Percentiles rank a stretch among this genome's conserved stretches.
phyloP scores from a whole-genome alignment of 2,329 filamentous ascomycete genomes.

The Hirsutella thompsonii region DNA sequence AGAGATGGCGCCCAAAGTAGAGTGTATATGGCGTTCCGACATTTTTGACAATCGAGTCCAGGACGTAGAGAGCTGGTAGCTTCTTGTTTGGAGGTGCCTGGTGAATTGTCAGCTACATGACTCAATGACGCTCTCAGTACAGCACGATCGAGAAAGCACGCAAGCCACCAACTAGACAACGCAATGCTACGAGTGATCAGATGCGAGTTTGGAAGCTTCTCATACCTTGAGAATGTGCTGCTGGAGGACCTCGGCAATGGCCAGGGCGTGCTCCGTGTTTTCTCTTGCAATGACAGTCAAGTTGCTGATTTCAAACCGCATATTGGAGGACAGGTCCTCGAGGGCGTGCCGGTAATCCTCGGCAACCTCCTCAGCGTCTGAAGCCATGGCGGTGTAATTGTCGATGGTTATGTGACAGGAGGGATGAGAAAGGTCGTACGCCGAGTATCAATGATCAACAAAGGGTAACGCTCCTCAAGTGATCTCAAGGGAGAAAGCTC shows the following conservation, averaged over 20 bases:
- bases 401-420: background rate
- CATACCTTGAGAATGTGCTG: constrained; percentile 93
- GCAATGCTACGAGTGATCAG: too few species aligned
- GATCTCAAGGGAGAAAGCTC: background rate
- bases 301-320: constrained; percentile 92
- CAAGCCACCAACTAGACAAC: background rate
- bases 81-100: constrained; percentile 84
- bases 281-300: constrained; percentile 95
- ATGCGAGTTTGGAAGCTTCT: background rate
- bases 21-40: constrained; percentile 95
- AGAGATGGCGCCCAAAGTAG: constrained; percentile 85
- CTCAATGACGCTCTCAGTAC: background rate
- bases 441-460: background rate
- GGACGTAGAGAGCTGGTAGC: constrained; percentile 87
- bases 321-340: constrained; percentile 82
- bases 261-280: constrained; percentile 89
- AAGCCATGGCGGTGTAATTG: constrained; percentile 28
- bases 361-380: constrained; percentile 69
- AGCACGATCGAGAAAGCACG: too few species aligned
- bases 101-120: constrained; percentile 22
- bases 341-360: constrained; percentile 90
- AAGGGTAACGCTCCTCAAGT: background rate
- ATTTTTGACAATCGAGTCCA: constrained; percentile 98
- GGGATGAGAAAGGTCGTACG: background rate
- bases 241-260: constrained; percentile 80